These are phyloP conservation scores for Calonectria pteridis DNA, from an alignment of 2,329 filamentous ascomycete genomes.

Conservation along the genomic window DNA sequence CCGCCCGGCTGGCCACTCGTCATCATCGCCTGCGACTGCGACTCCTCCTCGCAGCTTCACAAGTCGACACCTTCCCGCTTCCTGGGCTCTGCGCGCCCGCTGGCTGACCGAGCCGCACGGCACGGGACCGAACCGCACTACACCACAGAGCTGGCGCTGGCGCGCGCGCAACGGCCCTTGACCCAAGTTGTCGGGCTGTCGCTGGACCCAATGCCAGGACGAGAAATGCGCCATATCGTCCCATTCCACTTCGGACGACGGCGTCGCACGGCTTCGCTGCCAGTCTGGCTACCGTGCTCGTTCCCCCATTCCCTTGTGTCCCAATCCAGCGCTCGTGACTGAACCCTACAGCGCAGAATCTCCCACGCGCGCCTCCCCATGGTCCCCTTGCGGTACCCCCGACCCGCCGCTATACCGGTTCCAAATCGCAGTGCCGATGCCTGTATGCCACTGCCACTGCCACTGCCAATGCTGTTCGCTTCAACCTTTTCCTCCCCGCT, in stretches of 20 bases:
- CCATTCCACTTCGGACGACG: slow-evolving; percentile 17
- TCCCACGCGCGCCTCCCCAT: neutral
- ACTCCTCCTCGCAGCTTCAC: neutral
- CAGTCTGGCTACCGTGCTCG: neutral
- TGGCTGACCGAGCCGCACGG: neutral
- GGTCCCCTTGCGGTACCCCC: neutral
- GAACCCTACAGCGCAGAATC: neutral
- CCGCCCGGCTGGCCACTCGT: slow-evolving; percentile 33
- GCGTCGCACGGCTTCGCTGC: slow-evolving; percentile 10
- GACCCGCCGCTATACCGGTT: slow-evolving; percentile 11
- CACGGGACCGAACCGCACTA: neutral
- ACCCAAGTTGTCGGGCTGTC: neutral
- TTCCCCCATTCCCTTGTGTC: neutral
- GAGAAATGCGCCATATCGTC: slow-evolving; percentile 13
- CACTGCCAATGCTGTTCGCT: neutral
- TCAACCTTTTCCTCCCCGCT: neutral
- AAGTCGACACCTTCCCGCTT: slow-evolving; percentile 14
- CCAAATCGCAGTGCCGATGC: slow-evolving; percentile 1
- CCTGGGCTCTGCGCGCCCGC: neutral
- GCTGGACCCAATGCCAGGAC: slow-evolving; percentile 5
- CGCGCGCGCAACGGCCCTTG: neutral
- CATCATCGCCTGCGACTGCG: slow-evolving; percentile 27
- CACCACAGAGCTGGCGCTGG: neutral
- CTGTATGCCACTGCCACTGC: neutral
- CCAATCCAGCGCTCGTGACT: neutral